Base-by-base conservation (phyloP, 108 stramenopile genomes). In the Cyclostephanos invisitatus region DNA sequence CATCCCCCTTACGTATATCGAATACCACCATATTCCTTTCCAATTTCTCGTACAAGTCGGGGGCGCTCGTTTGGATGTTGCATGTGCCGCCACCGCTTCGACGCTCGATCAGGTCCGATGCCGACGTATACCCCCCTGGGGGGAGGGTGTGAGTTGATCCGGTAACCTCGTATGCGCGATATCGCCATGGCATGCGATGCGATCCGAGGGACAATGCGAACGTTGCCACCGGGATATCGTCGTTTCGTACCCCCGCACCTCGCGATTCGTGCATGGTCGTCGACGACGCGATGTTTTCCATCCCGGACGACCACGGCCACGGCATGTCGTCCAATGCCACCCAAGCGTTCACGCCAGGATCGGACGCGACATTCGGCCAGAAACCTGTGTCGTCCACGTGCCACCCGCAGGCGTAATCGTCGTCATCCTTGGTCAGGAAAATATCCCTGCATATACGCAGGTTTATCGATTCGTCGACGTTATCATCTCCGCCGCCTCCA, bases 311-410 rank as follows among this genome's bases (percentile, higher is more conserved):
- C 72, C 73, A 12, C 78, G 73, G 37, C 53, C 55, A 62, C 0
- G 73, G 78, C 44, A 80, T 80, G 0, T 74, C 57, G 42, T 80
- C 78, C 8, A 80, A 36, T 22, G 78, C 73, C 27, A 80, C 58
- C 78, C 78, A 80, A 2, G 63, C 78, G 69, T 80, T 75, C 17
- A 80, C 73, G 3, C 78, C 78, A 11, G 48, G 32, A 29, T 65
- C 67, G 5, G 67, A 32, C 7, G 64, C 36, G 61, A 74, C 60
- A 1, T 50, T 68, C 8, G 78, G 78, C 78, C 78, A 80, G 21
- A 80, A 75, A 1, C 53, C 62, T 29, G 46, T 60, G 35, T 75
- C 78, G 44, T 80, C 78, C 12, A 80, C 78, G 37, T 80, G 78
- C 78, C 78, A 80, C 0, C 73, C 78, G 25, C 78, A 80, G 15